These are phyloP conservation scores for Physaria fendleri DNA, from an alignment of 345 rosid species.

Conservation along the genomic window DNA sequence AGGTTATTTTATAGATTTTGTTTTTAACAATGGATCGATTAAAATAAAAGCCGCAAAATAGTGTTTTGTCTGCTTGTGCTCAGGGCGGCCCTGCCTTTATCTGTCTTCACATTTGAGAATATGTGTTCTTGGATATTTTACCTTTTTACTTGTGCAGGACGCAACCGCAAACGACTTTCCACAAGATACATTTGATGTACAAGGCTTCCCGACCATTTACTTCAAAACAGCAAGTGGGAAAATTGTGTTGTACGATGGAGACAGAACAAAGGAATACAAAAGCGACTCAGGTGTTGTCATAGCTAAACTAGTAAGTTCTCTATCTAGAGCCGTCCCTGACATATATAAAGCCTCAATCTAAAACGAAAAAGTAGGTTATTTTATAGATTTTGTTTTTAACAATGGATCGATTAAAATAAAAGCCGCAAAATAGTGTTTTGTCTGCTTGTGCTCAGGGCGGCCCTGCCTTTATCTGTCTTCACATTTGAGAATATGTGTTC, in stretches of 20 bases:
- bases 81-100: no score
- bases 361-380: no score
- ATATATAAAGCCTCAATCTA: no score
- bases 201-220: slow-evolving; percentile 81
- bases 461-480: not conserved
- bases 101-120: not conserved
- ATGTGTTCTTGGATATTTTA: not conserved
- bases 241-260: slow-evolving; percentile 56
- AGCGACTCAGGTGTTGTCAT: slow-evolving; percentile 56
- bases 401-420: no score
- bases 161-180: slow-evolving; percentile 82
- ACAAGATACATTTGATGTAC: slow-evolving; percentile 52
- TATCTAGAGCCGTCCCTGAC: no score
- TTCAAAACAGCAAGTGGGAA: slow-evolving; percentile 70
- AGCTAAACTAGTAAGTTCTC: slow-evolving; percentile 84
- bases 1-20: no score
- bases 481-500: not conserved
- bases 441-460: no score
- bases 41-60: no score
- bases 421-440: no score
- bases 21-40: no score
- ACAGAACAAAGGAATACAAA: slow-evolving; percentile 71
- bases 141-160: slow-evolving; percentile 42
- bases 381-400: no score
- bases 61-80: no score